Evolutionary conservation across 192 early-diverging fungal species (phyloP).

Genomic region (Chytriomyces hyalinus): DNA sequence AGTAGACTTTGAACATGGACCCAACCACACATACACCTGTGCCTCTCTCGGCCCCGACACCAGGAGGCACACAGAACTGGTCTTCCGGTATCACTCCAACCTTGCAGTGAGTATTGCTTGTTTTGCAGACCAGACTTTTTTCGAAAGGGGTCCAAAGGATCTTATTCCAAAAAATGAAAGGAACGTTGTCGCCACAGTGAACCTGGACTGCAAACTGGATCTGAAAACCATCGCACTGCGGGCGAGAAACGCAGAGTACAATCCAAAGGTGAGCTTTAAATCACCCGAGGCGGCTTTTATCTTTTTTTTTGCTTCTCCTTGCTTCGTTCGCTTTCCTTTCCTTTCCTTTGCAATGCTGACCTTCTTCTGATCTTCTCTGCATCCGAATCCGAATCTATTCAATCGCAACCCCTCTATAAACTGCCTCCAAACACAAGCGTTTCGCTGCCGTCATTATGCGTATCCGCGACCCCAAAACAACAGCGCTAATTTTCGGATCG

Average conservation of each 20-base stretch:
- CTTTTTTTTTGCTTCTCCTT: not conserved
- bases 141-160: too few relatives aligned
- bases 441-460: constrained; percentile 99
- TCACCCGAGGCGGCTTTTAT: not conserved
- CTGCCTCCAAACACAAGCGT: constrained; percentile 64
- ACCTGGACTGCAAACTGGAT: constrained; percentile 95
- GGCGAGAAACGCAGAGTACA: constrained; percentile 99
- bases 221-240: constrained; percentile 98
- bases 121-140: not conserved
- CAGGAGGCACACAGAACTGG: constrained; percentile 15
- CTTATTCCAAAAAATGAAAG: constrained; percentile 41
- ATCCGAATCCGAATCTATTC: not conserved
- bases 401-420: not conserved
- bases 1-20: not conserved
- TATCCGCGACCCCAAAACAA: constrained; percentile 99
- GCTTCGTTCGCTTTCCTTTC: constrained; percentile 30
- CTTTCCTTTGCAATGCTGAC: constrained; percentile 6
- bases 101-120: constrained; percentile 28
- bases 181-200: constrained; percentile 99
- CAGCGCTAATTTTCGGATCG: constrained; percentile 97
- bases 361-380: constrained; percentile 1
- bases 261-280: constrained; percentile 87
- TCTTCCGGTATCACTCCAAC: constrained; percentile 31
- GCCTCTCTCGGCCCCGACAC: constrained; percentile 27
- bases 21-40: not conserved